Evolutionary conservation across 306 rosid genomes (phyloP).

Genomic region (Pterocarpus macrocarpus): DNA sequence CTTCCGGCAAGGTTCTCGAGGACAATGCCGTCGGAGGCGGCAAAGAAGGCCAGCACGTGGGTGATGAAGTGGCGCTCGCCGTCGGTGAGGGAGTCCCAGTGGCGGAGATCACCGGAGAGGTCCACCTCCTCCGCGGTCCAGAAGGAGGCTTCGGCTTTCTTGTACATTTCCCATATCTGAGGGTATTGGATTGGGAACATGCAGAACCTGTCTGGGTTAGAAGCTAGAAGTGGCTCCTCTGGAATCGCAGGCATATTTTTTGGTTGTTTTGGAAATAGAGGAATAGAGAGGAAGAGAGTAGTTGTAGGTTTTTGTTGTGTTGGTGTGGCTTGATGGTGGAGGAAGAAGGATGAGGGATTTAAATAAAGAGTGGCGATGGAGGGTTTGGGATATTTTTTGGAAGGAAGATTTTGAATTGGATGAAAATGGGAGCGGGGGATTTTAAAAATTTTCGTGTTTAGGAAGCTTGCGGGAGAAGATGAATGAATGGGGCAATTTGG

Average conservation of each 20-base stretch:
- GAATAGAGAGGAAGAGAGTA: too few species aligned
- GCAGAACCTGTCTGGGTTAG: conserved; percentile 85
- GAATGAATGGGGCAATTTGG: background rate
- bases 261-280: too few species aligned
- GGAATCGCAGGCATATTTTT: conserved; percentile 70
- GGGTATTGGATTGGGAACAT: conserved; percentile 96
- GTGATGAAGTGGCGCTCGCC: conserved; percentile 81
- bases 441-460: background rate
- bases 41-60: conserved; percentile 89
- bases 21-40: conserved; percentile 92
- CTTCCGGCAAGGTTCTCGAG: conserved; percentile 84
- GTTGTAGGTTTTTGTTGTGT: background rate
- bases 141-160: conserved; percentile 90
- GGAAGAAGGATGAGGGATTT: background rate
- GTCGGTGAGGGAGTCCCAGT: conserved; percentile 67
- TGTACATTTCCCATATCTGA: conserved; percentile 93
- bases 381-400: background rate
- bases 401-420: background rate
- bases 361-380: conserved; percentile 3
- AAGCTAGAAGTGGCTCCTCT: conserved; percentile 77
- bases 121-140: conserved; percentile 97
- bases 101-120: conserved; percentile 64
- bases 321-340: background rate
- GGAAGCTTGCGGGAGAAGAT: conserved; percentile 22
- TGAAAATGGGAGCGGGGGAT: conserved; percentile 36